Evolutionary conservation across 257 asterid genomes (phyloP).

Genomic region (Solanum bulbocastanum): DNA sequence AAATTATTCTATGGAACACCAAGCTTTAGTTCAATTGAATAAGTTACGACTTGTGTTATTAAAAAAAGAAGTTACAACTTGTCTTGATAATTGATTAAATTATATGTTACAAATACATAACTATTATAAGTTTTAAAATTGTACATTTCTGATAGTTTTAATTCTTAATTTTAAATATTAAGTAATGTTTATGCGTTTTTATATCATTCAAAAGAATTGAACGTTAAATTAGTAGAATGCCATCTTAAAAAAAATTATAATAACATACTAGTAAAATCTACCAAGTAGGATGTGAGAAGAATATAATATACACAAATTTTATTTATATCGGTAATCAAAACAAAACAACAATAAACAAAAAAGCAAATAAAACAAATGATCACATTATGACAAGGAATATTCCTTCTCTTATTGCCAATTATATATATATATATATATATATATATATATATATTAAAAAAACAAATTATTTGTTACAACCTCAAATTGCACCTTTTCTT

Average conservation of each 20-base stretch:
- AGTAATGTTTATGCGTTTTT: not conserved
- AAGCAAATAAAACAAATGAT: not conserved
- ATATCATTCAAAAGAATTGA: not conserved
- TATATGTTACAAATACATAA: not conserved
- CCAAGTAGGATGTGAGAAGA: not conserved
- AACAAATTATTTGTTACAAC: not conserved
- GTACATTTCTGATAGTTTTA: not conserved
- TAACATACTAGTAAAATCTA: not conserved
- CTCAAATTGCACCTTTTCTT: not conserved
- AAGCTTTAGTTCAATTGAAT: not conserved
- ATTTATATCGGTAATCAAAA: not conserved
- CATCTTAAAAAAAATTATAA: not conserved
- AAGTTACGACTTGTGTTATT: not conserved
- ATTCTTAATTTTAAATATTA: not conserved
- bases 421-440: not conserved
- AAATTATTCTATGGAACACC: not conserved
- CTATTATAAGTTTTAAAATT: not conserved
- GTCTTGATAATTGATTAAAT: not conserved
- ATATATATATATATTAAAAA: no score
- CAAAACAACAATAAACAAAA: not conserved
- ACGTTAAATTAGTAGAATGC: not conserved
- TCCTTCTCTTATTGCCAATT: not conserved
- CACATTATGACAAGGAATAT: not conserved
- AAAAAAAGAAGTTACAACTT: not conserved
- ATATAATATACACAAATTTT: not conserved